Base-by-base conservation (phyloP, 139 green algal genomes). In the Pleodorina starrii region DNA sequence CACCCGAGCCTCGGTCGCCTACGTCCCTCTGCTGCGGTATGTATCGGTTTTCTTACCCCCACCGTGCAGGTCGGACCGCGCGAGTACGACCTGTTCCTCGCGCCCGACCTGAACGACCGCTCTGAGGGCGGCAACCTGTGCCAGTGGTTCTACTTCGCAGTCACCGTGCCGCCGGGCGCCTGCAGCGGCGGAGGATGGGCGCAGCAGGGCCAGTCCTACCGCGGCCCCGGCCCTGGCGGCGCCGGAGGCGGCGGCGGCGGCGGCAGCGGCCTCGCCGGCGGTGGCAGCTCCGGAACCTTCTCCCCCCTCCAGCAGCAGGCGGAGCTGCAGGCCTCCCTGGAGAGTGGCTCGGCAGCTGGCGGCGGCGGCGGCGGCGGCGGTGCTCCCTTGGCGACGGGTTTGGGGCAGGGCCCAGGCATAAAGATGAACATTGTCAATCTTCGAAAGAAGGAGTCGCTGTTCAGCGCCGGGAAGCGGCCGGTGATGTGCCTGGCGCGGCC, bases 81-180 rank as follows among this genome's bases (percentile, higher is more conserved):
- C 36, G 95, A 97, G 90, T 97, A 97, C 79, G 95, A 97, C 90
- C 87, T 96, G 40, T 94, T 96, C 91, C 80, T 97, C 51, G 66
- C 90, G 7, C 35, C 91, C 36, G 94, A 97, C 76, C 35, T 95
- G 23, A 95, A 94, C 44, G 92, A 93, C 71, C 74, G 88, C 21
- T 84, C 43, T 16, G 87, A 93, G 42, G 91, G 89, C 3, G 89
- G 89, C 75, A 92, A 92, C 84, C 66, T 92, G 69, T 92, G 89
- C 74, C 89, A 89, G 46, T 89, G 84, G 84, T 89, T 89, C 21
- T 83, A 89, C 84, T 89, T 89, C 25, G 84, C 68, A 9, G 84
- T 89, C 32, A 88, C 82, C 1, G 82, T 88, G 35, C 82, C 82
- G 32, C 60, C 44, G 1, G 82, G 57, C 32, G 82, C 66, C 0